Evolutionary conservation across 179 eudicot genomes (phyloP).

Genomic region (Silene noctiflora): DNA sequence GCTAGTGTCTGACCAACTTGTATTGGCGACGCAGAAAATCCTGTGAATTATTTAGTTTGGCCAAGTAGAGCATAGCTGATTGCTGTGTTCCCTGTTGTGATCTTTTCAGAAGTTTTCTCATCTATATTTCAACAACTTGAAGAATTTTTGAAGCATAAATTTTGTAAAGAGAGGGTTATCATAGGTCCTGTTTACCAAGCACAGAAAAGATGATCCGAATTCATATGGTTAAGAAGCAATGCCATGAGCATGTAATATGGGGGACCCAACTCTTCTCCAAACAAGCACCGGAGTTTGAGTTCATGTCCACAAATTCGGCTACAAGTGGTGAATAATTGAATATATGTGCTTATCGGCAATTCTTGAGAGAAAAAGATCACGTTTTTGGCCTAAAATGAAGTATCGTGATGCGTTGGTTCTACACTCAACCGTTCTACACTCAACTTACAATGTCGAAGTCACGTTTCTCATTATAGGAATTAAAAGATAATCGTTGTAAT

Average conservation of each 20-base stretch:
- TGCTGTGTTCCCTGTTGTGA: background rate
- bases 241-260: no score
- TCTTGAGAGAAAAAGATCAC: no score
- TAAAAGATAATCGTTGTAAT: no score
- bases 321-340: no score
- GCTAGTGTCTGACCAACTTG: background rate
- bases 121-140: conserved; percentile 52
- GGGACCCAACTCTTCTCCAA: no score
- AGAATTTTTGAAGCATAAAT: conserved; percentile 46
- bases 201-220: background rate
- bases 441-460: background rate
- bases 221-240: background rate
- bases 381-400: no score
- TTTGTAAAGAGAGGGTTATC: conserved; percentile 39
- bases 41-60: background rate
- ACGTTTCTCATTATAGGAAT: no score
- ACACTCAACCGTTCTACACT: background rate
- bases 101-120: conserved; percentile 45
- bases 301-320: no score
- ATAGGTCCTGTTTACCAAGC: background rate
- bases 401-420: background rate
- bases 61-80: background rate
- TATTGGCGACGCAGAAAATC: no score
- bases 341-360: no score
- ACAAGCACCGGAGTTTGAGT: no score